These are phyloP conservation scores for Blepharisma stoltei DNA, from an alignment of 73 alveolate species.

Conservation along the genomic window DNA sequence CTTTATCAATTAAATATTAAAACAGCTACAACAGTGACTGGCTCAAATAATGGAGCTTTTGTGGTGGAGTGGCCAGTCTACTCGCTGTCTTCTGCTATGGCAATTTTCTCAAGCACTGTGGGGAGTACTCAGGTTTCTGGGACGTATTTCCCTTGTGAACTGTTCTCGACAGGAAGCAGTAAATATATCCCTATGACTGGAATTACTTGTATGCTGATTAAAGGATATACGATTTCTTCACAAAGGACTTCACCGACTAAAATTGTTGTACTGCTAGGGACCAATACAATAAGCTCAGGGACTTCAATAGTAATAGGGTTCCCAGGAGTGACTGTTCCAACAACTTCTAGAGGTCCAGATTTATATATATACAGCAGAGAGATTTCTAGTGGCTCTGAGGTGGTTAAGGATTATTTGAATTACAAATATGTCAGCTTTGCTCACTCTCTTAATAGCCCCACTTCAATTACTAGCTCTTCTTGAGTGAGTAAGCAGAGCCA, in stretches of 20 bases:
- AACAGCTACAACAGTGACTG: not conserved
- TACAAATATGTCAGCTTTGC: not conserved
- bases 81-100: not conserved
- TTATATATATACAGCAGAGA: not conserved
- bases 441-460: not conserved
- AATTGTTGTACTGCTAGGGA: not conserved
- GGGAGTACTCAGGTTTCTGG: constrained; percentile 10
- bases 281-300: not conserved
- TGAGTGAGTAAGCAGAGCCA: too few relatives aligned
- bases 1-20: not conserved
- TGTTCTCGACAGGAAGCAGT: not conserved
- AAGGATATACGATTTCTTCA: not conserved
- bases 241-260: not conserved
- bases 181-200: not conserved
- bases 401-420: not conserved
- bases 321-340: constrained; percentile 8
- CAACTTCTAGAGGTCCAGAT: constrained; percentile 26
- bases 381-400: not conserved
- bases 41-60: not conserved
- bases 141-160: constrained; percentile 26
- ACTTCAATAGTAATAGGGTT: not conserved
- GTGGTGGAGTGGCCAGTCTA: constrained; percentile 1
- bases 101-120: not conserved
- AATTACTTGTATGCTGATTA: not conserved
- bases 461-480: not conserved